Evolutionary conservation across 495 filamentous ascomycete genomes (phyloP).

Genomic region (Annulohypoxylon bovei): DNA sequence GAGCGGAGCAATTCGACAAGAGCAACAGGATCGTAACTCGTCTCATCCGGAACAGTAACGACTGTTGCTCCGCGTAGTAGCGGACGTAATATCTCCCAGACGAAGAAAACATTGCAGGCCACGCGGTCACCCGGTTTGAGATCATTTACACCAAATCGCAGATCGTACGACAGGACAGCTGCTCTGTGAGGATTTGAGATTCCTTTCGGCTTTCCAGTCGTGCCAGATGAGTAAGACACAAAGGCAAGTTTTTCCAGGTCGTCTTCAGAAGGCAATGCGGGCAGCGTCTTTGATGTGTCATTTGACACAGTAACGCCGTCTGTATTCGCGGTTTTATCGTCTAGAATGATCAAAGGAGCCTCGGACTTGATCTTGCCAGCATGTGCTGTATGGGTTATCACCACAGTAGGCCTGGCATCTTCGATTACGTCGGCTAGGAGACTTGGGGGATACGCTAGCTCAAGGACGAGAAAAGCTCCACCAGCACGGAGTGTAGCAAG

Average conservation of each 20-base stretch:
- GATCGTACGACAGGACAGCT: slow-evolving; percentile 70
- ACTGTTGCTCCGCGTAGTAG: slow-evolving; percentile 75
- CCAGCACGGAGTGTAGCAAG: slow-evolving; percentile 72
- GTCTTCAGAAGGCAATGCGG: slow-evolving; percentile 62
- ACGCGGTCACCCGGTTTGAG: slow-evolving; percentile 71
- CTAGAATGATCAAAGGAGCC: slow-evolving; percentile 65
- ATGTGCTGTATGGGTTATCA: slow-evolving; percentile 67
- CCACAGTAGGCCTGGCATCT: slow-evolving; percentile 69
- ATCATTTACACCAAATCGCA: slow-evolving; percentile 70
- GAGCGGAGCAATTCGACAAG: slow-evolving; percentile 70
- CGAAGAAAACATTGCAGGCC: slow-evolving; percentile 78
- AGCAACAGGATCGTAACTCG: slow-evolving; percentile 72
- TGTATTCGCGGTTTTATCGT: slow-evolving; percentile 50
- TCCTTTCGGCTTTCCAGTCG: slow-evolving; percentile 74
- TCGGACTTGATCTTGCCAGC: slow-evolving; percentile 64
- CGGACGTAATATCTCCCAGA: slow-evolving; percentile 78
- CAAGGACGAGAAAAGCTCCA: slow-evolving; percentile 75
- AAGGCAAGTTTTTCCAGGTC: slow-evolving; percentile 73
- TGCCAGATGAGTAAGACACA: slow-evolving; percentile 73
- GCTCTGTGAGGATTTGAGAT: slow-evolving; percentile 75
- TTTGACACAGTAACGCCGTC: slow-evolving; percentile 43
- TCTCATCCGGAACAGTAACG: slow-evolving; percentile 71
- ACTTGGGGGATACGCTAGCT: slow-evolving; percentile 72
- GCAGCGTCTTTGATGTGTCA: slow-evolving; percentile 49
- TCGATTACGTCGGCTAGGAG: slow-evolving; percentile 73